Conservation (phyloP, 2,329 filamentous ascomycete genomes). For the Aspergillaceae sp. region DNA sequence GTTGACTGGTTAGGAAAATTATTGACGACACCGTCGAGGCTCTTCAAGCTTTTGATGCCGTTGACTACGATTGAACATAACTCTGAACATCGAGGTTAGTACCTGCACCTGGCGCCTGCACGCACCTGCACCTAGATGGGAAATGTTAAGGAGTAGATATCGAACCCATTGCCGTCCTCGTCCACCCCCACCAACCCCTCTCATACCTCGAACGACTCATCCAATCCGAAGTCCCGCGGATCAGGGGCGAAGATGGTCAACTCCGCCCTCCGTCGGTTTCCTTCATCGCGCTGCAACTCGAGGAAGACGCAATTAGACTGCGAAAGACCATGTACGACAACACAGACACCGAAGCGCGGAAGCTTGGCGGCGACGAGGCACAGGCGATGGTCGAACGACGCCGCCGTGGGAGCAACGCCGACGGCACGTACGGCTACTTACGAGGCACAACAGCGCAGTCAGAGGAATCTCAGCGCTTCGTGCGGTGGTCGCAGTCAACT, state of each 20-base stretch:
- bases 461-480: constrained; percentile 48
- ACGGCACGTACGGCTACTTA: constrained; percentile 61
- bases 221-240: constrained; percentile 70
- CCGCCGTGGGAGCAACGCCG: constrained; percentile 45
- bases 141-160: constrained; percentile 40
- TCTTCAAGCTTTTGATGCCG: constrained; percentile 73
- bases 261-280: constrained; percentile 65
- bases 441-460: constrained; percentile 36
- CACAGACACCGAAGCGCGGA: constrained; percentile 36
- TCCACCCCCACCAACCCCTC: constrained; percentile 83
- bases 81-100: constrained; percentile 47
- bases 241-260: constrained; percentile 53
- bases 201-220: constrained; percentile 85
- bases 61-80: constrained; percentile 54
- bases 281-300: constrained; percentile 71
- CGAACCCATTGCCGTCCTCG: constrained; percentile 74
- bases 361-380: constrained; percentile 6
- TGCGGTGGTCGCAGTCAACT: constrained; percentile 79
- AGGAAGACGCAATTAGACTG: constrained; percentile 47
- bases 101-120: too few species aligned
- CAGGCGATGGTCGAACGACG: constrained; percentile 27
- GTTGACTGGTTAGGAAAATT: constrained; percentile 53
- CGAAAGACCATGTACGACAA: constrained; percentile 29
- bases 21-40: constrained; percentile 67
- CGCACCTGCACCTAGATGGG: too few species aligned